Conservation (phyloP, 139 green algal genomes). For the Tetraselmis striata region DNA sequence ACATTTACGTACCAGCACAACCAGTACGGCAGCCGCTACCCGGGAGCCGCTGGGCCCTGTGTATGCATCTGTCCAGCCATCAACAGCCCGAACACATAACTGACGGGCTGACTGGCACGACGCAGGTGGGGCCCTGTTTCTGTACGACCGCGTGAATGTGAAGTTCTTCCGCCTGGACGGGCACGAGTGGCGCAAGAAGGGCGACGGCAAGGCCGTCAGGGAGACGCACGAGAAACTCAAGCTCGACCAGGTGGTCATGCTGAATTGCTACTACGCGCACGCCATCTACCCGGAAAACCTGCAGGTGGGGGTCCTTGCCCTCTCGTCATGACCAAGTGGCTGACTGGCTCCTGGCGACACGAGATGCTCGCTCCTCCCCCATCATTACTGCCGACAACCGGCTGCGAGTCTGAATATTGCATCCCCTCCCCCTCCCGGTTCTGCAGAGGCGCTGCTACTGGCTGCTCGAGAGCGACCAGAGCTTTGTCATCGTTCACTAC, state of each 20-base stretch:
- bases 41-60: not conserved
- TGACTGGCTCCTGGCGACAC: too few species aligned
- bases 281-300: slow-evolving; percentile 17
- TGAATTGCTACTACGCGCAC: slow-evolving; percentile 80
- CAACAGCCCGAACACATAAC: not conserved
- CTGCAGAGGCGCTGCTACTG: slow-evolving; percentile 68
- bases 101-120: not conserved
- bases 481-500: slow-evolving; percentile 59
- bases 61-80: not conserved
- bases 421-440: too few species aligned
- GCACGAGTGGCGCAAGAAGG: slow-evolving; percentile 73
- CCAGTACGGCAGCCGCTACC: not conserved
- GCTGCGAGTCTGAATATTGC: slow-evolving; percentile 36
- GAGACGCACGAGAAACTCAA: slow-evolving; percentile 85
- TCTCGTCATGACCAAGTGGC: too few species aligned
- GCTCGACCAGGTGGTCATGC: slow-evolving; percentile 39
- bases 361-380: too few species aligned
- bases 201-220: slow-evolving; percentile 61
- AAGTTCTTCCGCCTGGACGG: slow-evolving; percentile 65
- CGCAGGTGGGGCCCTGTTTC: slow-evolving; percentile 57
- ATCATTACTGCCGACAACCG: too few species aligned
- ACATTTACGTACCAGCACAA: not conserved
- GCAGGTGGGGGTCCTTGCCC: too few species aligned
- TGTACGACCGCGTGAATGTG: slow-evolving; percentile 52
- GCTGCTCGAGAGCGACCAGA: slow-evolving; percentile 45